These are phyloP conservation scores for Mycosarcoma mackinlayi DNA, from an alignment of 1,284 basidiomycete species.

Conservation along the genomic window DNA sequence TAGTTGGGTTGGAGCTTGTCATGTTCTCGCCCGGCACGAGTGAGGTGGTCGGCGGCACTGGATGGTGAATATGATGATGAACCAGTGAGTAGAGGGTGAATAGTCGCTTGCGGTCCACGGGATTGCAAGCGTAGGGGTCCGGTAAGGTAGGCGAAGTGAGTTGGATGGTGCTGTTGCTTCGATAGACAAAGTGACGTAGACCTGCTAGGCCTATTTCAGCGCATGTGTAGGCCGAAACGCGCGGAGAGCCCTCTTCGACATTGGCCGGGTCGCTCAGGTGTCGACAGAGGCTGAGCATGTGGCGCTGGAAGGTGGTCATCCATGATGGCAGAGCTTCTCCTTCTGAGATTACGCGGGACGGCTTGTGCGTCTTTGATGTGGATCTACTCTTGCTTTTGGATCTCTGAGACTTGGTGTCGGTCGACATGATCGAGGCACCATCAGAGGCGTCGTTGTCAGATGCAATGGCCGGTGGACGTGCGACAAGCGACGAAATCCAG, in stretches of 20 bases:
- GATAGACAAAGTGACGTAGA: conserved; percentile 92
- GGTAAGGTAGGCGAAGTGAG: conserved; percentile 84
- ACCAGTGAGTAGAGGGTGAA: conserved; percentile 47
- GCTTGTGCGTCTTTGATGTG: conserved; percentile 7
- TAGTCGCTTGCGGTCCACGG: conserved; percentile 74
- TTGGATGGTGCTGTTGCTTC: conserved; percentile 86
- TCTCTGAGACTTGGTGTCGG: background rate
- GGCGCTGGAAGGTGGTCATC: conserved; percentile 32
- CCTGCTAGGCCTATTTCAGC: conserved; percentile 83
- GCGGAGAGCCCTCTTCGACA: conserved; percentile 27
- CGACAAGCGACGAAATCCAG: conserved; percentile 72
- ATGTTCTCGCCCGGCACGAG: conserved; percentile 1
- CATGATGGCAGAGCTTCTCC: background rate
- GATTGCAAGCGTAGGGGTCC: conserved; percentile 78
- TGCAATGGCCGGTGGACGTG: background rate
- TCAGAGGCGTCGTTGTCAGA: conserved; percentile 5
- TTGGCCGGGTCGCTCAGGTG: conserved; percentile 38
- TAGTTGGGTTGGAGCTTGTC: conserved; percentile 4
- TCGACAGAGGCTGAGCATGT: conserved; percentile 20
- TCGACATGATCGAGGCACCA: conserved; percentile 5
- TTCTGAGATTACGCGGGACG: background rate
- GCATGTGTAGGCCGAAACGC: conserved; percentile 42
- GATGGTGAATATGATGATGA: conserved; percentile 46
- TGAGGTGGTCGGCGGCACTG: conserved; percentile 7
- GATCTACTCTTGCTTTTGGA: conserved; percentile 3